Conservation (phyloP, 495 filamentous ascomycete species). For the Lentithecium fluviatile region DNA sequence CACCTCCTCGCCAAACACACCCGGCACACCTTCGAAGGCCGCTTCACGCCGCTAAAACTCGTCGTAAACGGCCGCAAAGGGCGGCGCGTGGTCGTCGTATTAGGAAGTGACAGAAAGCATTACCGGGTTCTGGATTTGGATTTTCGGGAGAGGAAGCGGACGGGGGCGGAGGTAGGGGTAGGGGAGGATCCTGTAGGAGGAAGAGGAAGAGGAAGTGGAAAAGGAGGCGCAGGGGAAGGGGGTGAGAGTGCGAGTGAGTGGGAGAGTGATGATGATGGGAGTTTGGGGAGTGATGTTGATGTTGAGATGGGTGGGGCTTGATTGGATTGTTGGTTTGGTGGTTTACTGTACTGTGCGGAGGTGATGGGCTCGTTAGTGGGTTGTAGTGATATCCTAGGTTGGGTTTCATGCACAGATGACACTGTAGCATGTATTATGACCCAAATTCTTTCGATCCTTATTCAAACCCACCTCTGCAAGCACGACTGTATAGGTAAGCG, state of each 20-base stretch:
- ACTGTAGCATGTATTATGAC: too few relatives aligned
- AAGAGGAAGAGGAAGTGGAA: background rate
- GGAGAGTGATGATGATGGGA: constrained; percentile 7
- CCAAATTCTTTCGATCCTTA: too few relatives aligned
- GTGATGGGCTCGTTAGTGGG: too few relatives aligned
- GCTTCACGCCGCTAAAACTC: constrained; percentile 38
- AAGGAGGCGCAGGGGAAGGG: background rate
- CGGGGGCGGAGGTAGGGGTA: constrained; percentile 3
- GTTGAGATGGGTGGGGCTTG: constrained; percentile 13
- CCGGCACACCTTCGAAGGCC: constrained; percentile 29
- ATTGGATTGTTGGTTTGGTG: too few relatives aligned
- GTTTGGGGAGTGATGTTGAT: too few relatives aligned
- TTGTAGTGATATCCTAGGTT: too few relatives aligned
- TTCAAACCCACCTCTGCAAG: too few relatives aligned
- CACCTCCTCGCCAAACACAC: constrained; percentile 7
- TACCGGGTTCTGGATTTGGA: constrained; percentile 41
- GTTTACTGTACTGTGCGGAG: too few relatives aligned
- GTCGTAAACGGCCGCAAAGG: constrained; percentile 40
- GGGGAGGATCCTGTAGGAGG: too few relatives aligned
- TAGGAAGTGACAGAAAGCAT: constrained; percentile 36
- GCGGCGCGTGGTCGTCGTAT: constrained; percentile 36
- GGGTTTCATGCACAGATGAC: too few relatives aligned
- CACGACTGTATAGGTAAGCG: too few relatives aligned
- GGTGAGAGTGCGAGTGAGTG: constrained; percentile 11
- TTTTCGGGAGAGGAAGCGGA: constrained; percentile 11